A percentile compares a stretch with the other conserved stretches of the same genome.
phyloP scores from a whole-genome alignment of 2,329 filamentous ascomycete genomes.

The Aspergillus uvarum region DNA sequence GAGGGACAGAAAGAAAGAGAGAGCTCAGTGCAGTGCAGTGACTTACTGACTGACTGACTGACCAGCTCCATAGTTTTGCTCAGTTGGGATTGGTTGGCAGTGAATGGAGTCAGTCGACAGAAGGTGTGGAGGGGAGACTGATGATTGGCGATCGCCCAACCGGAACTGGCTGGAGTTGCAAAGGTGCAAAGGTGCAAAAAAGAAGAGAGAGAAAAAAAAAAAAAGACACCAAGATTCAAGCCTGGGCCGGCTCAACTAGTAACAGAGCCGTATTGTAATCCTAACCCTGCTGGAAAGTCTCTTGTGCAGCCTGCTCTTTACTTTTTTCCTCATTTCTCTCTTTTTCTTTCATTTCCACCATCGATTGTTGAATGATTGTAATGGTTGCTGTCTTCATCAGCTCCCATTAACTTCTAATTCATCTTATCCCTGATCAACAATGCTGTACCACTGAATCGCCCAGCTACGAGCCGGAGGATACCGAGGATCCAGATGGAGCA shows the following conservation, averaged over 20 bases:
- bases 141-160: conserved; percentile 25
- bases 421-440: too few species aligned
- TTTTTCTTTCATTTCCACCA: not conserved
- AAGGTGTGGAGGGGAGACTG: conserved; percentile 15
- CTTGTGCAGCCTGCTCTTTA: not conserved
- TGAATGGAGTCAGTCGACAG: conserved; percentile 13
- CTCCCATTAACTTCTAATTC: not conserved
- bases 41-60: too few species aligned
- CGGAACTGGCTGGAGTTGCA: conserved; percentile 19
- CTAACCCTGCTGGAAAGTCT: conserved; percentile 3
- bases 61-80: not conserved
- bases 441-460: not conserved
- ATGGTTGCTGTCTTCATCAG: not conserved
- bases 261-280: conserved; percentile 7
- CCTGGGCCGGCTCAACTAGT: conserved; percentile 1
- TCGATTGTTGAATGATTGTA: not conserved
- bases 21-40: too few species aligned
- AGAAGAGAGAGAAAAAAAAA: not conserved
- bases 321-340: not conserved
- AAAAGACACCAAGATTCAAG: not conserved
- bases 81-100: conserved; percentile 11
- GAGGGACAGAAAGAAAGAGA: too few species aligned
- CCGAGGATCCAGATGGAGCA: not conserved
- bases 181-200: not conserved
- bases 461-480: not conserved